Conservation (phyloP, 345 rosid species). For the Camelina sativa region DNA sequence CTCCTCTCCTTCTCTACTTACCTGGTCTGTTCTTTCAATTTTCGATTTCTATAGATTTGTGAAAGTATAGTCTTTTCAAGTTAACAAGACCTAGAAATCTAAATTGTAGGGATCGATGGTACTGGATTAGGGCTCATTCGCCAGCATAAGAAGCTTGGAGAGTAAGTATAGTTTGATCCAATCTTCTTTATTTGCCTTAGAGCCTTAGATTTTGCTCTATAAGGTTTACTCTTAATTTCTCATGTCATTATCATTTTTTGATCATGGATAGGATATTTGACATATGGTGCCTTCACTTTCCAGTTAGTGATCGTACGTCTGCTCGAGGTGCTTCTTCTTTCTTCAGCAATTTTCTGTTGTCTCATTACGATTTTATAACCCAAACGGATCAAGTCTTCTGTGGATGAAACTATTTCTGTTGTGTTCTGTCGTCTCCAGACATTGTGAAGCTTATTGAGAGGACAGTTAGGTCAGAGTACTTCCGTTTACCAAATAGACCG, state of each 20-base stretch:
- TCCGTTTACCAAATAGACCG: constrained; percentile 53
- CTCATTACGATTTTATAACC: not conserved
- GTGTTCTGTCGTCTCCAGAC: constrained; percentile 42
- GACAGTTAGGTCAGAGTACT: constrained; percentile 52
- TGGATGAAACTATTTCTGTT: constrained; percentile 10
- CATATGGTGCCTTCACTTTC: constrained; percentile 74
- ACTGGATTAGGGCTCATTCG: constrained; percentile 69
- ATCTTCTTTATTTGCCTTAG: not conserved
- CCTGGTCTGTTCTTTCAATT: constrained; percentile 48
- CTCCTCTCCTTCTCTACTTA: constrained; percentile 65
- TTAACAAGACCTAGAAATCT: not conserved
- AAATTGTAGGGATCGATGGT: constrained; percentile 69
- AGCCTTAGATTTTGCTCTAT: not conserved
- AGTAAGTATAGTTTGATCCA: constrained; percentile 44
- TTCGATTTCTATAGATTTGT: not conserved
- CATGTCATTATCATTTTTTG: not conserved
- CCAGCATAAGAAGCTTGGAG: constrained; percentile 64
- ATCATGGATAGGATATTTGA: constrained; percentile 57
- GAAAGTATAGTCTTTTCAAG: not conserved
- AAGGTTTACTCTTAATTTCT: not conserved
- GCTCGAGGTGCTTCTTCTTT: constrained; percentile 53
- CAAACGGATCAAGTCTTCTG: not conserved
- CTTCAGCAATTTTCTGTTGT: not conserved
- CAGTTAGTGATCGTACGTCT: constrained; percentile 62
- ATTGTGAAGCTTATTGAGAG: constrained; percentile 59